Evolutionary conservation across 75 land plant genomes (phyloP).

Genomic region (Pinus tabuliformis): DNA sequence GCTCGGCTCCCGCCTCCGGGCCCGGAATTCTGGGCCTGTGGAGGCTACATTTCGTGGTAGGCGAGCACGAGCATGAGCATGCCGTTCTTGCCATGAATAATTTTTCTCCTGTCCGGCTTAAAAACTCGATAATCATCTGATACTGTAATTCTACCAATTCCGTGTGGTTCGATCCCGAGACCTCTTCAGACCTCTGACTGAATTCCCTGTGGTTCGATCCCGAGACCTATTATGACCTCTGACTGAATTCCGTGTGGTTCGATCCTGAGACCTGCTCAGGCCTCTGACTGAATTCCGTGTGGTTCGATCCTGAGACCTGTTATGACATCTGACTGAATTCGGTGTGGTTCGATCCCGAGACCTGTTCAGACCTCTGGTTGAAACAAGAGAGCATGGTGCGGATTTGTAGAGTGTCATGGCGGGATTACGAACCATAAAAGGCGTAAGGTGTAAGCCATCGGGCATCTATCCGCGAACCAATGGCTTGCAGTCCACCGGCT

Average conservation of each 20-base stretch:
- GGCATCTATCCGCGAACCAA: not conserved
- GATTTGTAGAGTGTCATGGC: not conserved
- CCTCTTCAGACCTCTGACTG: no score
- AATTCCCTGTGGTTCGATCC: no score
- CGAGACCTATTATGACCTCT: no score
- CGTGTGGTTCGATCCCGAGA: not conserved
- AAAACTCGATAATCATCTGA: not conserved
- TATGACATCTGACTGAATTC: no score
- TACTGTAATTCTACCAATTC: not conserved
- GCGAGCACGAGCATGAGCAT: not conserved
- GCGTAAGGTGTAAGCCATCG: not conserved
- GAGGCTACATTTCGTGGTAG: not conserved
- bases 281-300: no score
- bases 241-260: no score
- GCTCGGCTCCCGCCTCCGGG: not conserved
- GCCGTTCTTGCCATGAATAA: not conserved
- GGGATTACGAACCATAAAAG: not conserved
- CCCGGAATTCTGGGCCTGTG: constrained; percentile 1
- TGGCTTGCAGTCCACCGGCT: not conserved
- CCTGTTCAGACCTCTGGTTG: not conserved
- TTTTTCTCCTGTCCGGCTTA: not conserved
- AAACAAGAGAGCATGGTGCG: not conserved
- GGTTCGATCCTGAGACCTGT: no score
- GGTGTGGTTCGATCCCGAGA: not conserved
- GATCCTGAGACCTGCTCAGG: no score